Conservation (phyloP, 371 early-diverging fungal species). For the Zopfochytrium polystomum region DNA sequence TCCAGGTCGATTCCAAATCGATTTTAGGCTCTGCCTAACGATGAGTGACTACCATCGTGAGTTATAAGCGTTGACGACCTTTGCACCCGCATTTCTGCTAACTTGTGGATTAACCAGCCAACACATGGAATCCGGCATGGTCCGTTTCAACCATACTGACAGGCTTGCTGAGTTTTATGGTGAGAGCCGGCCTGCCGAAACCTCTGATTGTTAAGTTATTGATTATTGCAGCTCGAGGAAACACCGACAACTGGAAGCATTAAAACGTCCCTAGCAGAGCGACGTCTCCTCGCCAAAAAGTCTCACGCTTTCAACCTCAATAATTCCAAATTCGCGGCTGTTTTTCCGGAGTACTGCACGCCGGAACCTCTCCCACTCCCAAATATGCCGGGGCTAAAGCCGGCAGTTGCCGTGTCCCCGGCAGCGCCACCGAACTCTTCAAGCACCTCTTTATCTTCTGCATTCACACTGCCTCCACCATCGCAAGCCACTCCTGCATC, state of each 20-base stretch:
- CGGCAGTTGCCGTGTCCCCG: too few species aligned
- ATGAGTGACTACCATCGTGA: constrained; percentile 88
- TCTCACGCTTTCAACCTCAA: constrained; percentile 81
- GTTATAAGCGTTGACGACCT: constrained; percentile 1
- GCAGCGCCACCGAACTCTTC: too few species aligned
- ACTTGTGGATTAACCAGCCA: constrained; percentile 23
- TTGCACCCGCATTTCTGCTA: neutral
- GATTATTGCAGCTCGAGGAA: too few species aligned
- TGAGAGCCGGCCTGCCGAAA: too few species aligned
- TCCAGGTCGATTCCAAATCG: constrained; percentile 81
- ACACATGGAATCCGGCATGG: constrained; percentile 96
- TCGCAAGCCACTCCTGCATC: too few species aligned
- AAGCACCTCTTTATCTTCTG: too few species aligned
- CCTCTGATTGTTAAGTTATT: too few species aligned
- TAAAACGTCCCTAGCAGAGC: constrained; percentile 71
- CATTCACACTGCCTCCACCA: too few species aligned
- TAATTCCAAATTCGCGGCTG: too few species aligned
- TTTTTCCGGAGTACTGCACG: too few species aligned
- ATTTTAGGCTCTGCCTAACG: constrained; percentile 86
- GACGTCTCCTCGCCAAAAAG: constrained; percentile 68
- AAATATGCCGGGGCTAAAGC: too few species aligned
- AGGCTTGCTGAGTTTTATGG: constrained; percentile 94
- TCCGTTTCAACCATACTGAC: constrained; percentile 91
- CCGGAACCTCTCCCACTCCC: too few species aligned
- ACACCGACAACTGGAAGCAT: constrained; percentile 91